Percentiles rank a stretch among this genome's conserved stretches.
These are phyloP conservation scores for Endothia cerciana DNA, from an alignment of 2,329 filamentous ascomycete genomes.

Conservation along the genomic window DNA sequence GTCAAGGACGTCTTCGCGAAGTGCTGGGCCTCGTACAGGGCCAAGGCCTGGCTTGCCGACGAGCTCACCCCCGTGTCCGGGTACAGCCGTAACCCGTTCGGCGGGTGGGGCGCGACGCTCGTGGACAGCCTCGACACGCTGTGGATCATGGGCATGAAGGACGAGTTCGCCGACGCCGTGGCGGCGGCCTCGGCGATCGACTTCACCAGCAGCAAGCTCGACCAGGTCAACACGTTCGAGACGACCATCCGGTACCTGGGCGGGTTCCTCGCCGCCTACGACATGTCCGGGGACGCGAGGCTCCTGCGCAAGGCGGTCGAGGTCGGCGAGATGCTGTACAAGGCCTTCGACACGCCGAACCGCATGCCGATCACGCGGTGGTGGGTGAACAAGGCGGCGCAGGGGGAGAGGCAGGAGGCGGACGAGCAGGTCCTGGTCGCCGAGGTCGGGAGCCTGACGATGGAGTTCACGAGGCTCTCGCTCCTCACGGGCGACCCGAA, in stretches of 20 bases:
- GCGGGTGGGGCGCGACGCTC: slow-evolving; percentile 29
- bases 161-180: slow-evolving; percentile 24
- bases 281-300: slow-evolving; percentile 37
- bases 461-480: slow-evolving; percentile 41
- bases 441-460: slow-evolving; percentile 38
- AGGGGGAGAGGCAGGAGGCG: slow-evolving; percentile 33
- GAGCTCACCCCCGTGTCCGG: slow-evolving; percentile 23
- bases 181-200: slow-evolving; percentile 20
- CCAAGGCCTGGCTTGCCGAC: slow-evolving; percentile 23
- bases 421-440: slow-evolving; percentile 33
- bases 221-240: slow-evolving; percentile 38
- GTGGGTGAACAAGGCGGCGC: slow-evolving; percentile 32
- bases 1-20: slow-evolving; percentile 27
- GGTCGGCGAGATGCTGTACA: slow-evolving; percentile 44
- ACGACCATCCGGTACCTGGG: slow-evolving; percentile 36
- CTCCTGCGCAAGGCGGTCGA: slow-evolving; percentile 45
- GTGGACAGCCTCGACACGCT: slow-evolving; percentile 29
- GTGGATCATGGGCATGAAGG: slow-evolving; percentile 28
- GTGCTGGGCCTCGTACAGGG: slow-evolving; percentile 24
- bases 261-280: slow-evolving; percentile 27
- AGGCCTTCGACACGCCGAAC: slow-evolving; percentile 39
- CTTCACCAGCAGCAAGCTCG: slow-evolving; percentile 22
- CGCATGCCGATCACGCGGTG: slow-evolving; percentile 38
- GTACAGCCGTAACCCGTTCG: slow-evolving; percentile 19
- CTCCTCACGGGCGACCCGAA: slow-evolving; percentile 38